Percentiles rank a stretch among this genome's conserved stretches.
Evolutionary conservation across 164 flowering plant species (phyloP).

Genomic region (Santalum album): DNA sequence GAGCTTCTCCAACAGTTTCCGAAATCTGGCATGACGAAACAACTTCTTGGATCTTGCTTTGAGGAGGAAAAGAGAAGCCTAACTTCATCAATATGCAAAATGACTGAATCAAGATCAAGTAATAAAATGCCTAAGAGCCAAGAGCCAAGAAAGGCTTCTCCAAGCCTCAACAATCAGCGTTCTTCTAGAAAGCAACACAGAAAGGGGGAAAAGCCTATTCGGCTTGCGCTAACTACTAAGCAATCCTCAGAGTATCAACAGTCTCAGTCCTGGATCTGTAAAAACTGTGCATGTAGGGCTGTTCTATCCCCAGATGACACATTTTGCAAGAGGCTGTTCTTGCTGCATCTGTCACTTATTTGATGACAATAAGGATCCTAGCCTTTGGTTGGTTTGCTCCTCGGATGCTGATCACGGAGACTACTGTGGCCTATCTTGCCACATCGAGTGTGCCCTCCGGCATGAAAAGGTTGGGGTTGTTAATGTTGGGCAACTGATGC

Average conservation of each 20-base stretch:
- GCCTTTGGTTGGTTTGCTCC: constrained; percentile 94
- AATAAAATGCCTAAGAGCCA: constrained; percentile 49
- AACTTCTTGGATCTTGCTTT: constrained; percentile 34
- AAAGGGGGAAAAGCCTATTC: constrained; percentile 70
- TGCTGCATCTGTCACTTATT: constrained; percentile 95
- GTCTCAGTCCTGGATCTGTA: constrained; percentile 69
- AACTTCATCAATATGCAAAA: constrained; percentile 38
- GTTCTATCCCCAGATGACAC: constrained; percentile 61
- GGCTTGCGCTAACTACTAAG: constrained; percentile 36
- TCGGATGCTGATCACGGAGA: constrained; percentile 57
- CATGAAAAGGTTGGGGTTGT: constrained; percentile 82
- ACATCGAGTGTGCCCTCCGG: constrained; percentile 92
- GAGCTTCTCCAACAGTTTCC: constrained; percentile 47
- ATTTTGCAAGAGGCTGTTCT: constrained; percentile 96
- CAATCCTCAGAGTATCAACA: constrained; percentile 35
- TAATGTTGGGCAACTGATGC: constrained; percentile 85
- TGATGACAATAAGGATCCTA: constrained; percentile 98
- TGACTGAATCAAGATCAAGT: constrained; percentile 43
- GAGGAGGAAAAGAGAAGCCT: constrained; percentile 44
- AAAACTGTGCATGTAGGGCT: constrained; percentile 93
- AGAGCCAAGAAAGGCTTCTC: constrained; percentile 44
- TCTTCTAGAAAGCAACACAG: constrained; percentile 52
- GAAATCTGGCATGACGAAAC: constrained; percentile 46
- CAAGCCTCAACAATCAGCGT: constrained; percentile 28
- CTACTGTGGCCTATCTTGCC: constrained; percentile 91